Base-by-base conservation (phyloP, 1,284 basidiomycete genomes). In the Ceratobasidium sp. region DNA sequence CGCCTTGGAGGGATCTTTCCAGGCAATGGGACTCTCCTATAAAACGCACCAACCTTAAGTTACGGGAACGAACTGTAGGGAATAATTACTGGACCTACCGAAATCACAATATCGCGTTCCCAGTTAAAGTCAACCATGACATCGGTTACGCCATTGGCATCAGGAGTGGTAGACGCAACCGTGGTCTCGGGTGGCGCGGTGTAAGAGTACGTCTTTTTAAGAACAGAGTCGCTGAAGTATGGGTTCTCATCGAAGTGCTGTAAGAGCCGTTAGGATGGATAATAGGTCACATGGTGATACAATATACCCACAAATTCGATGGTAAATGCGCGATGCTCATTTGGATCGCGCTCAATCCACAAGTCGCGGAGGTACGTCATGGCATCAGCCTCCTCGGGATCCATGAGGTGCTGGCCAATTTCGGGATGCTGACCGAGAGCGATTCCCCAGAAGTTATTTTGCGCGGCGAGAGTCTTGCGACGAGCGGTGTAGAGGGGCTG, bases 171-270 rank as follows among this genome's bases (percentile, higher is more conserved):
- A 48, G 84, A 81, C 29, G 84, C 84, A 63, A 86, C 85, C 22
- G 85, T 60, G 2, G 56, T 66, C 14, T 73, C 85, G 36, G 88
- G 84, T 4, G 88, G 85, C n/a, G 88, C 84, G 22, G 87, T 81
- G 80, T 89, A 92, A 81, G 90, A 91, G 86, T 89, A 95, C 81
- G 90, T 91, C 84, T 95, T 95, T 81, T 88, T 92, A 80, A 95
- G 82, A 48, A 93, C 87, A 65, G 84, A 84, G 82, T 95, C 89
- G 27, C 84, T 84, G 84, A 95, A 95, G 84, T 89, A 93, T 24
- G 92, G 91, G 84, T 95, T 95, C 80, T 93, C 87, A 81, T 91
- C 93, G 86, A 94, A 95, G 80, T 92, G 80, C 93, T 94, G 57
- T 27, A 62, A n/a, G n/a, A n/a, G n/a, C n/a, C n/a, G n/a, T n/a